Conservation (phyloP, 2,329 filamentous ascomycete species). For the Ceratocystis huliohia region DNA sequence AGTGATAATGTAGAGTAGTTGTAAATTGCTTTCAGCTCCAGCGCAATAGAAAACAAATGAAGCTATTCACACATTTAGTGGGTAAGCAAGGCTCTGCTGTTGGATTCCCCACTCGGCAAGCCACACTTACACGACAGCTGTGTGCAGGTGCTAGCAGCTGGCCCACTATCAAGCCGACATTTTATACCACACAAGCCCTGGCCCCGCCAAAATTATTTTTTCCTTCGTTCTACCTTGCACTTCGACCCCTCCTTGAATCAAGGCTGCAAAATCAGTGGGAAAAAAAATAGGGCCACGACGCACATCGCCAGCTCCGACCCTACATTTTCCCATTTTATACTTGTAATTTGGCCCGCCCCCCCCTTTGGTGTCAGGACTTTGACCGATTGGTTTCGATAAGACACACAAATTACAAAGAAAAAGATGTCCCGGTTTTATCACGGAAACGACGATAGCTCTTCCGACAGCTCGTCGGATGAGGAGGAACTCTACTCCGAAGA, state of each 20-base stretch:
- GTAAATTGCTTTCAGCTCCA: neutral
- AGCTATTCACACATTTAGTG: neutral
- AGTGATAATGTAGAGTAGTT: too few relatives aligned
- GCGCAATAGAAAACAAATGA: neutral
- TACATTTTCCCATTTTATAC: conserved; percentile 17
- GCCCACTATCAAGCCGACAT: conserved; percentile 16
- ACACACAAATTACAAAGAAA: conserved; percentile 7
- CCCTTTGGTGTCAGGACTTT: neutral
- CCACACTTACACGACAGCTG: neutral
- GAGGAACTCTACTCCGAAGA: conserved; percentile 82
- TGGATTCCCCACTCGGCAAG: neutral
- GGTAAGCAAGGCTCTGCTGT: neutral
- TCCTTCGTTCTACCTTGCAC: conserved; percentile 17
- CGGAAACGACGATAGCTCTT: conserved; percentile 82
- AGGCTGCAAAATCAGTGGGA: conserved; percentile 19
- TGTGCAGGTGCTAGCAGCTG: neutral
- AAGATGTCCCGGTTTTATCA: conserved; percentile 94
- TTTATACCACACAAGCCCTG: conserved; percentile 22
- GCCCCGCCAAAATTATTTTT: conserved; percentile 21
- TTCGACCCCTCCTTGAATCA: conserved; percentile 21
- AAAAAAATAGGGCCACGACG: conserved; percentile 18
- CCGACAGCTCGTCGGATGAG: conserved; percentile 90
- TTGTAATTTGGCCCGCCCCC: conserved; percentile 11
- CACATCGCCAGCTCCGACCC: conserved; percentile 19
- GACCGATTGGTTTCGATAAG: neutral